Conservation (phyloP, 306 rosid species). For the Albizia julibrissin region DNA sequence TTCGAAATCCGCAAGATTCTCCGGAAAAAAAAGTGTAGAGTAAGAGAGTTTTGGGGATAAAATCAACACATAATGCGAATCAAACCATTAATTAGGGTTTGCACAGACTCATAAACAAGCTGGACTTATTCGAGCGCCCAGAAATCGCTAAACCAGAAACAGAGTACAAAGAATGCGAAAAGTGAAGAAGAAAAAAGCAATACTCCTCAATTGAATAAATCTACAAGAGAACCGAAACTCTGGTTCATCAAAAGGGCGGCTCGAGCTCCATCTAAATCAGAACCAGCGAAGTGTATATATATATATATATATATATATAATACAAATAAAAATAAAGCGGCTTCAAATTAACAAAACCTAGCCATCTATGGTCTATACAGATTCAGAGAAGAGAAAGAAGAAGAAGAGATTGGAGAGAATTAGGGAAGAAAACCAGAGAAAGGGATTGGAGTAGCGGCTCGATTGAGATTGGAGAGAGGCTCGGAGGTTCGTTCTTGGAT, state of each 20-base stretch:
- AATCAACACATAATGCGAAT: neutral
- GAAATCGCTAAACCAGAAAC: conserved; percentile 1
- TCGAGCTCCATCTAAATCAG: neutral
- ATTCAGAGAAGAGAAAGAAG: neutral
- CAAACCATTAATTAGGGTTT: neutral
- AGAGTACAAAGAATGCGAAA: neutral
- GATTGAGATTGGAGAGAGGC: conserved; percentile 26
- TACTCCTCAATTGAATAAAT: neutral
- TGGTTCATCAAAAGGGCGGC: neutral
- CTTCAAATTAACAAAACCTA: neutral
- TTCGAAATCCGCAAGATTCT: neutral
- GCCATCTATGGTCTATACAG: conserved; percentile 5
- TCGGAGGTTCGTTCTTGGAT: conserved; percentile 47
- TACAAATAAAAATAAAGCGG: neutral
- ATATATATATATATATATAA: neutral
- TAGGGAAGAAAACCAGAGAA: conserved; percentile 64
- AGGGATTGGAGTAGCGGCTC: conserved; percentile 44
- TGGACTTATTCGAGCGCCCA: neutral
- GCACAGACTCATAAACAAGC: neutral
- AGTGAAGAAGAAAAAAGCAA: neutral
- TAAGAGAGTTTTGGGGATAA: neutral
- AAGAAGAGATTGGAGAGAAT: neutral
- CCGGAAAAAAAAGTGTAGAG: neutral
- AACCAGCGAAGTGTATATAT: neutral
- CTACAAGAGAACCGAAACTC: neutral